A percentile compares a stretch with the other conserved stretches of the same genome.
These are phyloP conservation scores for Calonectria crousiana DNA, from an alignment of 2,329 filamentous ascomycete species.

Conservation along the genomic window DNA sequence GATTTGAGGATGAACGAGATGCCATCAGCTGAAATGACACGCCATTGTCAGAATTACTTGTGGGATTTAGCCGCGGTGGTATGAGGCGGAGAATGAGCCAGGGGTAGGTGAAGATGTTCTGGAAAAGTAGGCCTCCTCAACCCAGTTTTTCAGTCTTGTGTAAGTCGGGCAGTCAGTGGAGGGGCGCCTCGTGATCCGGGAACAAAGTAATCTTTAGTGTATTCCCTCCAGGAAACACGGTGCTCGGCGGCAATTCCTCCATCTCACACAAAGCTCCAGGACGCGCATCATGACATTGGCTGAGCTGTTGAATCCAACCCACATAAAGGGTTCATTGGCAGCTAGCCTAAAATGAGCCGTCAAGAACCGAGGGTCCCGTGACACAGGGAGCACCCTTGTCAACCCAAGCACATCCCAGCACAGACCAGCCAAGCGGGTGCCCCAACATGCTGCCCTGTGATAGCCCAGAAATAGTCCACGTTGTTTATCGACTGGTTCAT, in stretches of 20 bases:
- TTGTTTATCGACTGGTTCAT: constrained; percentile 43
- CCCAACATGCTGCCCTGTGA: constrained; percentile 26
- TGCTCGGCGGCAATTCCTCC: neutral
- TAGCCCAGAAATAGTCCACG: constrained; percentile 36
- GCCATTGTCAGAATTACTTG: neutral
- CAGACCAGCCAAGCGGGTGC: neutral
- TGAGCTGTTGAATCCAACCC: neutral
- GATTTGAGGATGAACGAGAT: too few relatives aligned
- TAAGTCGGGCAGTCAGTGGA: neutral
- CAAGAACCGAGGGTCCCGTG: constrained; percentile 18
- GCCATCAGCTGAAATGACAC: neutral
- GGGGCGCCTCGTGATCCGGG: neutral
- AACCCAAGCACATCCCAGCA: constrained; percentile 1
- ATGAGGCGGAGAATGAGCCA: neutral
- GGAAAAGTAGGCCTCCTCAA: neutral
- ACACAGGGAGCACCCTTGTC: constrained; percentile 1
- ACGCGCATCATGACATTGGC: neutral
- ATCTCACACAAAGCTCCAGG: neutral
- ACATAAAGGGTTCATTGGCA: constrained; percentile 2
- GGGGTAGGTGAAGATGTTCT: neutral
- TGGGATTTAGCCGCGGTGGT: neutral
- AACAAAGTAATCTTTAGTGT: neutral
- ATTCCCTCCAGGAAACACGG: neutral
- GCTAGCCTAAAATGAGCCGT: constrained; percentile 9
- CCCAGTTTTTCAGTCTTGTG: neutral